Evolutionary conservation across 2,329 filamentous ascomycete species (phyloP).

Genomic region (Botrytis fabae): DNA sequence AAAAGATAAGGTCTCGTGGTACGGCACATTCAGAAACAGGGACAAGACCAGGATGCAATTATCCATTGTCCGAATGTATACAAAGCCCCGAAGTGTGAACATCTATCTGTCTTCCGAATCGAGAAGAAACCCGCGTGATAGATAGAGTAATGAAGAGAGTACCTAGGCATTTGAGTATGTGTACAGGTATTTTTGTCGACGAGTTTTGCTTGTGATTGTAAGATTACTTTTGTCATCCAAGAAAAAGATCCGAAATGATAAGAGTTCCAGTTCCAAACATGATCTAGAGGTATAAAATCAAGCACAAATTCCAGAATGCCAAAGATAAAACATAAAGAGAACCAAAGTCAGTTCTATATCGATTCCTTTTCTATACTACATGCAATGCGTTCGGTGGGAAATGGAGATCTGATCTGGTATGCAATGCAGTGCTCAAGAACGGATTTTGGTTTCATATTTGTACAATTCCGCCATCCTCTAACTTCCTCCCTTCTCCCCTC

Average conservation of each 20-base stretch:
- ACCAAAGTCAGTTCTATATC: slow-evolving; percentile 24
- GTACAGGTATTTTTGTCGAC: background rate
- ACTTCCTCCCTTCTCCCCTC: slow-evolving; percentile 27
- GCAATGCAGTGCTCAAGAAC: slow-evolving; percentile 38
- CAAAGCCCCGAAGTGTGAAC: background rate
- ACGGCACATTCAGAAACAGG: background rate
- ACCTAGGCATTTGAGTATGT: slow-evolving; percentile 3
- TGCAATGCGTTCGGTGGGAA: slow-evolving; percentile 33
- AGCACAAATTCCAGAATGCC: background rate
- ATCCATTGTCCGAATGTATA: slow-evolving; percentile 12
- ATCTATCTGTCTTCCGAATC: background rate
- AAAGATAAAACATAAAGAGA: slow-evolving; percentile 3
- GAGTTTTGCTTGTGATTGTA: slow-evolving; percentile 16
- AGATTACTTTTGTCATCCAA: background rate
- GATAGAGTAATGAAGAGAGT: background rate
- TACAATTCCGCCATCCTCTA: slow-evolving; percentile 31
- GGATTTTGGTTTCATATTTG: slow-evolving; percentile 31
- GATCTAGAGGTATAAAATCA: background rate
- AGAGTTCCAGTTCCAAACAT: background rate
- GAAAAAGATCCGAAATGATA: background rate
- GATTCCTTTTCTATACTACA: slow-evolving; percentile 40
- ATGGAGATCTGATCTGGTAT: slow-evolving; percentile 29
- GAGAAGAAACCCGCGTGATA: background rate
- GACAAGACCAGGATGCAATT: background rate
- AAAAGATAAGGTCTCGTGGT: slow-evolving; percentile 13